These are phyloP conservation scores for Colletotrichum phormii DNA, from an alignment of 2,329 filamentous ascomycete genomes.

Conservation along the genomic window DNA sequence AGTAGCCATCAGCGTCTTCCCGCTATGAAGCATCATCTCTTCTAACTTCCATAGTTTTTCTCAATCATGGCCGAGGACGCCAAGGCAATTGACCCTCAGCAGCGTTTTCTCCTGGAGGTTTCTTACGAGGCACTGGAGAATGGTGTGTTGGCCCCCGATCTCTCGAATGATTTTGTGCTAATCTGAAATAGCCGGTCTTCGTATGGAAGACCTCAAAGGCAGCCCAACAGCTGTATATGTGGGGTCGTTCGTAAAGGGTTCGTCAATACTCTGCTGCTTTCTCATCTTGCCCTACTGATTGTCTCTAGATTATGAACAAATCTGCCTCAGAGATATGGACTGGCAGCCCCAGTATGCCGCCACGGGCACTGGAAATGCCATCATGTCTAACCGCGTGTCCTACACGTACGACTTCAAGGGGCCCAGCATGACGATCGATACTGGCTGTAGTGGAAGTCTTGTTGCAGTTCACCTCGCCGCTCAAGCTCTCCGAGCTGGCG, in stretches of 20 bases:
- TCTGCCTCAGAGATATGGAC: constrained; percentile 62
- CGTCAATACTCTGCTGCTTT: constrained; percentile 2
- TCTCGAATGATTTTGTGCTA: neutral
- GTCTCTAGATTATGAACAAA: constrained; percentile 59
- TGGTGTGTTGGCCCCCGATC: constrained; percentile 45
- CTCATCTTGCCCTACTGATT: constrained; percentile 1
- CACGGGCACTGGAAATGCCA: constrained; percentile 64
- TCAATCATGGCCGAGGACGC: constrained; percentile 61
- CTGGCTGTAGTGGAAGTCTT: constrained; percentile 68
- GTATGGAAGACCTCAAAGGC: constrained; percentile 55
- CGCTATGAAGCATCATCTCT: neutral
- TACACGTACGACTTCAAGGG: constrained; percentile 67
- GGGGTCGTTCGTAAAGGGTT: constrained; percentile 63
- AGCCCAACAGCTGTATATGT: constrained; percentile 61
- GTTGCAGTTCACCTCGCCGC: constrained; percentile 65
- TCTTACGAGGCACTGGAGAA: constrained; percentile 64
- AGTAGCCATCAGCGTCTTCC: constrained; percentile 35
- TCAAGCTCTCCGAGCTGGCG: constrained; percentile 58
- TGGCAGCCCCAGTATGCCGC: constrained; percentile 63
- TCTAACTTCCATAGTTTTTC: constrained; percentile 56
- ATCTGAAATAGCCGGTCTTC: constrained; percentile 53
- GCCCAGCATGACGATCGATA: constrained; percentile 68
- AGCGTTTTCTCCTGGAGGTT: constrained; percentile 62
- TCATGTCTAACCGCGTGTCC: constrained; percentile 67
- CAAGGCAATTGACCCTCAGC: constrained; percentile 64